Percentiles rank a stretch among this genome's conserved stretches.
Conservation (phyloP, 371 early-diverging fungal genomes). For the Dinochytrium kinnereticum region DNA sequence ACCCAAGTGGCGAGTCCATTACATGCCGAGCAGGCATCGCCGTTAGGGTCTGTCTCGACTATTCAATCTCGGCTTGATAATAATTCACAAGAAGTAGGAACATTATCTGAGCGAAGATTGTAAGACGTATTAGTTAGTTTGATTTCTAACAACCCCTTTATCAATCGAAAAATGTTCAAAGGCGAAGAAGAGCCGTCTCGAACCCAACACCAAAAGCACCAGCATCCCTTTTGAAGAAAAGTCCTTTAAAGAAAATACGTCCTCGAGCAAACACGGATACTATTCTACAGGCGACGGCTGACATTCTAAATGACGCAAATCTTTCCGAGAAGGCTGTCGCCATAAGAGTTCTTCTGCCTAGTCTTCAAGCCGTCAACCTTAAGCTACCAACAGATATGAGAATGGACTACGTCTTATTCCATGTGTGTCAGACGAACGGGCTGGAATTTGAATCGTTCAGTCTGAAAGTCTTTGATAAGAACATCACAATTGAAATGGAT, state of each 20-base stretch:
- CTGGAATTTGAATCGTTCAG: constrained; percentile 48
- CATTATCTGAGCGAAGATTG: constrained; percentile 1
- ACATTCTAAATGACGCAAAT: neutral
- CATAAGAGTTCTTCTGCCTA: constrained; percentile 38
- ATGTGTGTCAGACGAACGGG: constrained; percentile 45
- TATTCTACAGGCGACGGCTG: constrained; percentile 17
- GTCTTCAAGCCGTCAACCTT: constrained; percentile 37
- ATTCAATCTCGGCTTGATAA: neutral
- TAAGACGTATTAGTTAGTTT: no score
- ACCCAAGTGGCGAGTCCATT: no score
- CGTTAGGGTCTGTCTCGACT: constrained; percentile 6
- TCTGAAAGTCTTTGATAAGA: constrained; percentile 39
- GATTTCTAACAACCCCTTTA: no score
- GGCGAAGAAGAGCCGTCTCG: constrained; percentile 10
- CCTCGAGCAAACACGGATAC: constrained; percentile 42
- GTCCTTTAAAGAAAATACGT: constrained; percentile 16
- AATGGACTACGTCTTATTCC: constrained; percentile 47
- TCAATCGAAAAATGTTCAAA: no score
- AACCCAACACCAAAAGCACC: neutral
- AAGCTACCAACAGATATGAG: constrained; percentile 39
- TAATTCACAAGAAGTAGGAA: neutral
- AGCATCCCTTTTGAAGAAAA: constrained; percentile 17
- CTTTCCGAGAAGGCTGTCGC: constrained; percentile 31
- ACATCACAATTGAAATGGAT: constrained; percentile 50
- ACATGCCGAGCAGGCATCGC: neutral